Conservation (phyloP, 75 land plant genomes). For the Pinus taeda region DNA sequence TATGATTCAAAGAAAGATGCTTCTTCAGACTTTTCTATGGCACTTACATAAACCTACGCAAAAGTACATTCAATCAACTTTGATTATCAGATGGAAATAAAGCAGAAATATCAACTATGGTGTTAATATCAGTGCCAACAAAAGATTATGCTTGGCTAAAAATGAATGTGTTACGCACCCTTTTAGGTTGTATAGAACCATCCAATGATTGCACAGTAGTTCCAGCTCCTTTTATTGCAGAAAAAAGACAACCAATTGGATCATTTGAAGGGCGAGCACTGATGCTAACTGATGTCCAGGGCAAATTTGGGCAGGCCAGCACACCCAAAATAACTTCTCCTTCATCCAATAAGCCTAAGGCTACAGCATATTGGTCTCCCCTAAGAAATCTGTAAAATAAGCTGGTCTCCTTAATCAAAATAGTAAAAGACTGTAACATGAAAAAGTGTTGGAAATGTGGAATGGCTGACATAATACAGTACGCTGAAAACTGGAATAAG, state of each 20-base stretch:
- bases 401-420: background rate
- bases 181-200: constrained; percentile 29
- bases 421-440: background rate
- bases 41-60: constrained; percentile 76
- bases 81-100: background rate
- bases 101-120: background rate
- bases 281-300: constrained; percentile 43
- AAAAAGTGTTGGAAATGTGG: background rate
- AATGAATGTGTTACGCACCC: constrained; percentile 13
- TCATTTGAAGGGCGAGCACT: constrained; percentile 18
- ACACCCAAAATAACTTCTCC: constrained; percentile 93
- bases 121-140: background rate
- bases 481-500: background rate
- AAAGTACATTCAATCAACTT: constrained; percentile 15
- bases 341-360: constrained; percentile 81
- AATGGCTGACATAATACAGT: background rate
- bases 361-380: constrained; percentile 97
- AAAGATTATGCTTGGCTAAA: background rate
- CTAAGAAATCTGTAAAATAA: constrained; percentile 64
- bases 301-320: constrained; percentile 93
- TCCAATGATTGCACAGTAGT: constrained; percentile 70
- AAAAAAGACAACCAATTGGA: constrained; percentile 83
- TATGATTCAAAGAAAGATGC: constrained; percentile 96
- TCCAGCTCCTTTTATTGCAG: constrained; percentile 78
- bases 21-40: constrained; percentile 60